Conservation (phyloP, 1,284 basidiomycete species). For the Cutaneotrichosporon mucoides region DNA sequence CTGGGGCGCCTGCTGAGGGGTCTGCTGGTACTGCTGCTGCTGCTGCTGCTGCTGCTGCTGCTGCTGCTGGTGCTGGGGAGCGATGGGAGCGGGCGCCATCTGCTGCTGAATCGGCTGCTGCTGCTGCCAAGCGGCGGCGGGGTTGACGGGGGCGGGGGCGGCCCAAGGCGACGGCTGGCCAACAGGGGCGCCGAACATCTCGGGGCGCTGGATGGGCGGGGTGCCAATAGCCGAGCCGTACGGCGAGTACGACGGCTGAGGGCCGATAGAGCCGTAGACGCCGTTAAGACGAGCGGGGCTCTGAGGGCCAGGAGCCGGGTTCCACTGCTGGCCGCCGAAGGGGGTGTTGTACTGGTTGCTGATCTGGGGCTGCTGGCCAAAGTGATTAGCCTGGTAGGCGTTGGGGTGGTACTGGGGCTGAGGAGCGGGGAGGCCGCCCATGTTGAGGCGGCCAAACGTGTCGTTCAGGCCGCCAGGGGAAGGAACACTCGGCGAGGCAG, state of each 20-base stretch:
- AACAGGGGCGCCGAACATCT: constrained; percentile 13
- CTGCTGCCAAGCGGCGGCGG: constrained; percentile 16
- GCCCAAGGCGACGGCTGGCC: constrained; percentile 32
- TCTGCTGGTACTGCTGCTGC: constrained; percentile 14
- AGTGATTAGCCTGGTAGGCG: constrained; percentile 5
- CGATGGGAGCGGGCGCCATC: constrained; percentile 6
- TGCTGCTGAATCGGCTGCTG: constrained; percentile 17
- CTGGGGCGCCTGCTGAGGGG: constrained; percentile 10
- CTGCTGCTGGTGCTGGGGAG: constrained; percentile 15
- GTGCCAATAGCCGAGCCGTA: constrained; percentile 21
- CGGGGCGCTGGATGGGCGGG: constrained; percentile 12
- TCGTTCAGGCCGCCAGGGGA: constrained; percentile 25
- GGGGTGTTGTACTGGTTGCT: constrained; percentile 12
- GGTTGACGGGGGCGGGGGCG: constrained; percentile 18
- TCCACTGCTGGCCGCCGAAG: constrained; percentile 12
- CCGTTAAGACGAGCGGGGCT: constrained; percentile 17
- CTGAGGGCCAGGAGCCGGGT: constrained; percentile 13
- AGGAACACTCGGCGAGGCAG: background rate
- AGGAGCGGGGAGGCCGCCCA: constrained; percentile 15
- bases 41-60: constrained; percentile 13
- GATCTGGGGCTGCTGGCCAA: constrained; percentile 9
- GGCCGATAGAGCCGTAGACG: constrained; percentile 17
- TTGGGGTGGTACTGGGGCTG: constrained; percentile 8
- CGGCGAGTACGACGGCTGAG: constrained; percentile 1
- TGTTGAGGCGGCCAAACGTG: constrained; percentile 31